Percentiles rank a stretch among this genome's conserved stretches.
These are phyloP conservation scores for Closterium sp. DNA, from an alignment of 139 green algal species.

Conservation along the genomic window DNA sequence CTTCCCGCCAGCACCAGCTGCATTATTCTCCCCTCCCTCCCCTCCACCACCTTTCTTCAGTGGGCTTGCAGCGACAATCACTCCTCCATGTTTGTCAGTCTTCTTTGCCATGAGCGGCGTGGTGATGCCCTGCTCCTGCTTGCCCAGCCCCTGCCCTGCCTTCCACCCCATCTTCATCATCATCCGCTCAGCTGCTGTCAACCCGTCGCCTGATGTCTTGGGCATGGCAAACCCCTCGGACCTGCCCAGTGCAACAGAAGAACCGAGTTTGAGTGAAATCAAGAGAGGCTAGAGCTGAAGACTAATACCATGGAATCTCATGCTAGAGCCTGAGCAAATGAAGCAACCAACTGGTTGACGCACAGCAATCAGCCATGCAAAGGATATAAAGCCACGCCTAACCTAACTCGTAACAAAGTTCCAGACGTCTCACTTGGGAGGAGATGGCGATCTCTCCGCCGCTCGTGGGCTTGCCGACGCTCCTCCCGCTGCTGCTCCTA, in stretches of 20 bases:
- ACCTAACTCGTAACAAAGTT: background rate
- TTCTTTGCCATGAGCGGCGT: conserved; percentile 82
- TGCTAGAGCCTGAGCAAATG: background rate
- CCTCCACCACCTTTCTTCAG: background rate
- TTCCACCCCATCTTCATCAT: conserved; percentile 97
- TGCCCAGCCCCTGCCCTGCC: conserved; percentile 78
- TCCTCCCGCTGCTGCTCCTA: background rate
- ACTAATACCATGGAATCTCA: background rate
- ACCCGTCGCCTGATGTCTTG: background rate
- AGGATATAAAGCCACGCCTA: no score
- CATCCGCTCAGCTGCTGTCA: conserved; percentile 78
- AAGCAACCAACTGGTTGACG: background rate
- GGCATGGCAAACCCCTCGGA: background rate
- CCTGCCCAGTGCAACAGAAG: background rate
- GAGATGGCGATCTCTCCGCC: conserved; percentile 11
- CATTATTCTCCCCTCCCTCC: background rate
- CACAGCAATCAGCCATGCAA: background rate
- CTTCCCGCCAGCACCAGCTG: background rate
- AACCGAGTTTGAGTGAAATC: background rate
- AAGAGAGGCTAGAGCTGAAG: background rate
- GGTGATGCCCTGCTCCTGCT: conserved; percentile 78
- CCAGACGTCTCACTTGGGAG: conserved; percentile 7
- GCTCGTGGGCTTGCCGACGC: background rate
- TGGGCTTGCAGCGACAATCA: conserved; percentile 70
- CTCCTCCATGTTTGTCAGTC: conserved; percentile 63